These are phyloP conservation scores for Blastobotrys peoriensis DNA, from an alignment of 805 yeast species.

Conservation along the genomic window DNA sequence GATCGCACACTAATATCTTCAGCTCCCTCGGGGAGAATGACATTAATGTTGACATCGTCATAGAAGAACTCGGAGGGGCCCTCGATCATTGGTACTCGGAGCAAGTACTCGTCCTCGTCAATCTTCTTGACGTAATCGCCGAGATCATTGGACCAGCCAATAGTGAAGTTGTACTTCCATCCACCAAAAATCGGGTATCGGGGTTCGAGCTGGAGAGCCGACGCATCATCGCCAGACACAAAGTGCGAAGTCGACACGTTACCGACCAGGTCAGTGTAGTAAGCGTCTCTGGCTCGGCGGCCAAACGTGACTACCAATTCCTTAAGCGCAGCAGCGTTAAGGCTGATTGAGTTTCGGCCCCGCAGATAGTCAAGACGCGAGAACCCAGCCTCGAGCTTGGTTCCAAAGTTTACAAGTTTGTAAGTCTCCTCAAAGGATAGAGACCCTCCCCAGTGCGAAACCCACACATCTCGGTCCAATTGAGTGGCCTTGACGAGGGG, in stretches of 20 bases:
- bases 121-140: constrained; percentile 44
- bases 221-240: constrained; percentile 23
- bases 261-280: constrained; percentile 86
- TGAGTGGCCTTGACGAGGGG: constrained; percentile 59
- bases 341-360: constrained; percentile 39
- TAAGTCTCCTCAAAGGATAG: constrained; percentile 79
- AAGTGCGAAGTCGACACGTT: constrained; percentile 73
- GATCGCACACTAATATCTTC: constrained; percentile 51
- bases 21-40: constrained; percentile 89
- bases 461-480: constrained; percentile 74
- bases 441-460: constrained; percentile 75
- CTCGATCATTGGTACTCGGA: constrained; percentile 65
- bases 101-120: constrained; percentile 45
- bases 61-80: constrained; percentile 69
- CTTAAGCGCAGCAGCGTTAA: constrained; percentile 53
- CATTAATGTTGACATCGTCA: constrained; percentile 49
- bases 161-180: constrained; percentile 91
- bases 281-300: constrained; percentile 53
- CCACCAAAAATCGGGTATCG: constrained; percentile 95
- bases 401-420: constrained; percentile 72
- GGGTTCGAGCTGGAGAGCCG: constrained; percentile 60
- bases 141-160: constrained; percentile 81
- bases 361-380: constrained; percentile 74
- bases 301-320: constrained; percentile 55
- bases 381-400: constrained; percentile 52